Percentiles rank a stretch among this genome's conserved stretches.
Evolutionary conservation across 208 protist genomes (phyloP).

Genomic region (Porcisia deanei): DNA sequence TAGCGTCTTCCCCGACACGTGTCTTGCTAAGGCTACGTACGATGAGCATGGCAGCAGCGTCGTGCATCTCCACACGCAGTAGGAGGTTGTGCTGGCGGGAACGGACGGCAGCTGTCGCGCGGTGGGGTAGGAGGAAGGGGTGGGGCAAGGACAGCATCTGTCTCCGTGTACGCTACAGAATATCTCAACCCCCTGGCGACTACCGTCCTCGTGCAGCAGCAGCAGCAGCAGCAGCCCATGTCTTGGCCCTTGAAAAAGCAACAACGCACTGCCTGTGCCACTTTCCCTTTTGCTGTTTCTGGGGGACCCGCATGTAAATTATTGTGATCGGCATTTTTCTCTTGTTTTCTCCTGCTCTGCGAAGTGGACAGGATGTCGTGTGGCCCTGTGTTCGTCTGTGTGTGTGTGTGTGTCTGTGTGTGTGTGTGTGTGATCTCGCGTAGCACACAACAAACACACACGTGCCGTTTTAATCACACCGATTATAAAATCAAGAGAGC

Average conservation of each 20-base stretch:
- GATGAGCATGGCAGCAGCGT: constrained; percentile 64
- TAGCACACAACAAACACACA: neutral
- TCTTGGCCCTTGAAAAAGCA: neutral
- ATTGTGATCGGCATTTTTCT: neutral
- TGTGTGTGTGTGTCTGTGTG: neutral
- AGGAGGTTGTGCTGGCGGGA: neutral
- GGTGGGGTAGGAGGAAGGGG: neutral
- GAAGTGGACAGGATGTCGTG: constrained; percentile 1
- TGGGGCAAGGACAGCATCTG: neutral
- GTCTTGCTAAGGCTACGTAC: constrained; percentile 84
- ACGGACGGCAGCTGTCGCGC: neutral
- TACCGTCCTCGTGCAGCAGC: neutral
- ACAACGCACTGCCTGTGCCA: neutral
- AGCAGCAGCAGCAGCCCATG: neutral
- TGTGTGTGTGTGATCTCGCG: too few species aligned
- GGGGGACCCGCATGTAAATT: neutral
- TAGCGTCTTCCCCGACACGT: constrained; percentile 61
- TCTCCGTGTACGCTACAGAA: neutral
- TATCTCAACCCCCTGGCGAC: neutral
- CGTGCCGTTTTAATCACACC: neutral
- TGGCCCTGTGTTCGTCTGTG: neutral
- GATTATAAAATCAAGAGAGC: neutral
- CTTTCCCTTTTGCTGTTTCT: neutral
- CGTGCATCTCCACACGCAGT: constrained; percentile 74
- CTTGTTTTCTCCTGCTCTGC: neutral